Conservation (phyloP, 2,329 filamentous ascomycete genomes). For the Fusarium sp. region DNA sequence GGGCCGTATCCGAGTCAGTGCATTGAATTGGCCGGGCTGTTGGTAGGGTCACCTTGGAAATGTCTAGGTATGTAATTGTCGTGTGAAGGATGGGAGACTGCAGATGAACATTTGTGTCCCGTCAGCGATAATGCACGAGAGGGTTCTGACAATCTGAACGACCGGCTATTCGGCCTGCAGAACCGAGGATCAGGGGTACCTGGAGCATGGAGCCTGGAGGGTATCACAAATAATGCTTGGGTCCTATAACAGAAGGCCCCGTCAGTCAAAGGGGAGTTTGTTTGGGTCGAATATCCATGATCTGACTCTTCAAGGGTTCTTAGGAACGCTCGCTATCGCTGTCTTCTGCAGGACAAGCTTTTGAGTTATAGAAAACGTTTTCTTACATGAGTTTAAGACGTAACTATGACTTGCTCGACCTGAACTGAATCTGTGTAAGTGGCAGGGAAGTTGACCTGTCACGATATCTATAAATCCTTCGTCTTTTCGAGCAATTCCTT, state of each 20-base stretch:
- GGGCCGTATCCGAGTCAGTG: neutral
- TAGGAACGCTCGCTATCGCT: neutral
- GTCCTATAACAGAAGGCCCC: neutral
- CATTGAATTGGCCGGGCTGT: neutral
- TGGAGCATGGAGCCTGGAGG: neutral
- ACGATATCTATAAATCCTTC: constrained; percentile 21
- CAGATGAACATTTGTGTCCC: neutral
- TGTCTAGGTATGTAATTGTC: neutral
- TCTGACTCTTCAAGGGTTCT: constrained; percentile 1
- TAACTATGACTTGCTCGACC: neutral
- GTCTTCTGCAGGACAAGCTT: neutral
- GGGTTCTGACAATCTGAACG: neutral
- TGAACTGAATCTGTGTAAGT: neutral
- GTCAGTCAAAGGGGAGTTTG: neutral
- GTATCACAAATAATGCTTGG: neutral
- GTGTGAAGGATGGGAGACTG: neutral
- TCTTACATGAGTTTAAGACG: neutral
- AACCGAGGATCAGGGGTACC: neutral
- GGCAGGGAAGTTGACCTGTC: neutral
- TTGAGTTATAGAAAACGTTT: neutral
- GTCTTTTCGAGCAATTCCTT: neutral
- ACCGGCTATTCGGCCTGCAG: neutral
- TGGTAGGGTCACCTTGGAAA: neutral
- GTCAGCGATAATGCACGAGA: neutral
- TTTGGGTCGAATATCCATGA: constrained; percentile 4